Evolutionary conservation across 768 basidiomycete genomes (phyloP).

Genomic region (Macrolepiota fuliginosa): DNA sequence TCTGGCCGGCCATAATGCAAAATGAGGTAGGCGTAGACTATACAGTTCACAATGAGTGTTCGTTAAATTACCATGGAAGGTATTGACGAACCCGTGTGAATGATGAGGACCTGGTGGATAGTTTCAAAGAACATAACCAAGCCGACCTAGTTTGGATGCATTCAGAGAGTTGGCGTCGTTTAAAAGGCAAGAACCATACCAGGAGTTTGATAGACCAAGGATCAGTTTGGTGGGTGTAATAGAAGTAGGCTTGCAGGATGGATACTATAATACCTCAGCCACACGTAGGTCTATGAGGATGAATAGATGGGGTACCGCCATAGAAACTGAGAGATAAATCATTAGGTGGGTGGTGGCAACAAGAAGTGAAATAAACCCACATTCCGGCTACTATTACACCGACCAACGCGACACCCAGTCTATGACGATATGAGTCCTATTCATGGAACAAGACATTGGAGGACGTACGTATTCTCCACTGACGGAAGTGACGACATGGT

Average conservation of each 20-base stretch:
- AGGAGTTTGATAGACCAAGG: constrained; percentile 44
- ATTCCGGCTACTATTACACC: constrained; percentile 46
- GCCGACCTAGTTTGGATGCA: constrained; percentile 35
- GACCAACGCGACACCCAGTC: constrained; percentile 48
- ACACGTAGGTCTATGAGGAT: background rate
- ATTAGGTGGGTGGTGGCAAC: background rate
- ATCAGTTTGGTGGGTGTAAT: constrained; percentile 50
- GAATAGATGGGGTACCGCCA: constrained; percentile 34
- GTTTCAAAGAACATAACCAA: constrained; percentile 50
- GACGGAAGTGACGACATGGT: background rate
- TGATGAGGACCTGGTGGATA: constrained; percentile 50
- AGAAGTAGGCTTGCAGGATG: constrained; percentile 53
- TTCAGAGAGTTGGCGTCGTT: background rate
- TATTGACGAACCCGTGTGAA: constrained; percentile 40
- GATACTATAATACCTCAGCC: constrained; percentile 38
- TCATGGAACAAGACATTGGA: background rate
- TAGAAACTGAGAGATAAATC: constrained; percentile 35
- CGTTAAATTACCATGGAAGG: background rate
- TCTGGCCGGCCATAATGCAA: constrained; percentile 33
- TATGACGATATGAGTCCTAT: constrained; percentile 19
- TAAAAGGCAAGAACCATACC: constrained; percentile 26
- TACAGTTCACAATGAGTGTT: background rate
- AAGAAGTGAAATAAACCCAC: constrained; percentile 31
- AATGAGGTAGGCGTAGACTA: constrained; percentile 49
- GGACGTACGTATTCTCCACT: constrained; percentile 34